Base-by-base conservation (phyloP, 352 stramenopile species). In the Phytophthora pisi region DNA sequence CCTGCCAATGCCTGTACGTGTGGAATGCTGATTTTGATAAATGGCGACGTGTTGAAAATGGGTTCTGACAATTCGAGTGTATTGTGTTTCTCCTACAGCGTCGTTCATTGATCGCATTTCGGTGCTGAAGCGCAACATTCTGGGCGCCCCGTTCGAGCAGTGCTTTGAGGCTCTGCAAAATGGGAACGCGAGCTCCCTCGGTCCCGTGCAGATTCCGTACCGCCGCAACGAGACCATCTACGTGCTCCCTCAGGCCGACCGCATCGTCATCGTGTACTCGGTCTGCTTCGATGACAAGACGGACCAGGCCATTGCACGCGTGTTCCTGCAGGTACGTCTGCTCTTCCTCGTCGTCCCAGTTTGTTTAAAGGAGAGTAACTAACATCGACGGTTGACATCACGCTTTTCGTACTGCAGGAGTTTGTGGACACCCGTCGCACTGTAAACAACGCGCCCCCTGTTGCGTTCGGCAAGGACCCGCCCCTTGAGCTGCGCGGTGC, bases 231-330 rank as follows among this genome's bases (percentile, higher is more conserved):
- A 97, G 66, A 91, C 77, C 43, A 93, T 97, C 47, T 95, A 90
- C 43, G 81, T 97, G 26, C 66, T 95, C n/a, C 90, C 90, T 13
- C 84, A 95, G 61, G 75, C 74, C 3, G 90, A 97, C 57, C 88
- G 93, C 57, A 93, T 98, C 57, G 89, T 97, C 51, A 86, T 98
- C 49, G 90, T 97, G 51, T 98, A 97, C 68, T 92, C 83, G 46
- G 79, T 98, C 23, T 95, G 95, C 63, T 98, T 98, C 64, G 82
- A 89, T n/a, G 94, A 98, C 74, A 92, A 90, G 61, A 97, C 95
- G 18, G 95, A 98, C 72, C 82, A 93, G 56, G 91, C 92, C 1
- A 82, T 98, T 45, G 89, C 88, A 1, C 86, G 89, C 52, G 89
- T 98, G 42, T 98, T 98, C 70, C 66, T 98, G 13, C 90, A 96